Percentiles rank a stretch among this genome's conserved stretches.
Conservation (phyloP, 805 yeast genomes). For the Helenozyma baotianmanensis region DNA sequence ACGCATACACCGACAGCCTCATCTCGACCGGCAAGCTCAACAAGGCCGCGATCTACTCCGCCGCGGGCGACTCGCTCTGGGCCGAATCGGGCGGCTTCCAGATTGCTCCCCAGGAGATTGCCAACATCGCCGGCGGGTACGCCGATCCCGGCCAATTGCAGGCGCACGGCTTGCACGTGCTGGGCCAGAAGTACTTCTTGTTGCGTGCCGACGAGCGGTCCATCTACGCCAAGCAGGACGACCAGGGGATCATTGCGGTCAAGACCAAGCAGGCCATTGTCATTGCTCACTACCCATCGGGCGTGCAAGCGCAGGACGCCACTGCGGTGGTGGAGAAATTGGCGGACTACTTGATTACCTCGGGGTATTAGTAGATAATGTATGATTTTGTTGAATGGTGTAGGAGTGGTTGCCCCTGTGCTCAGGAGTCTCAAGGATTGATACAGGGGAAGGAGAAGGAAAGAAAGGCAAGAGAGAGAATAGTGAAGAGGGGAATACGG, state of each 20-base stretch:
- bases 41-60: slow-evolving; percentile 88
- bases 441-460: too few species aligned
- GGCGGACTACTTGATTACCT: slow-evolving; percentile 90
- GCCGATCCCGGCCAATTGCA: slow-evolving; percentile 75
- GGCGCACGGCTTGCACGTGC: slow-evolving; percentile 79
- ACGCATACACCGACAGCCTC: slow-evolving; percentile 94
- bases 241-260: slow-evolving; percentile 83
- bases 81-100: slow-evolving; percentile 70
- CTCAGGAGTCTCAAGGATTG: too few species aligned
- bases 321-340: slow-evolving; percentile 90
- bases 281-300: slow-evolving; percentile 90
- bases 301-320: slow-evolving; percentile 92
- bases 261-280: slow-evolving; percentile 91
- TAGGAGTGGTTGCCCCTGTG: too few species aligned
- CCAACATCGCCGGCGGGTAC: slow-evolving; percentile 72
- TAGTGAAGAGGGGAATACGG: too few species aligned
- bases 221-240: slow-evolving; percentile 87
- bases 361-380: slow-evolving; percentile 53
- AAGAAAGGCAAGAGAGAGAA: too few species aligned
- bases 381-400: too few species aligned
- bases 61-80: slow-evolving; percentile 94
- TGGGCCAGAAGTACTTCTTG: slow-evolving; percentile 81
- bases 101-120: slow-evolving; percentile 66
- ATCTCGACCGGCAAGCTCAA: slow-evolving; percentile 81
- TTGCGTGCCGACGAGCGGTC: slow-evolving; percentile 89